These are phyloP conservation scores for Globisporangium emineosum DNA, from an alignment of 352 stramenopile genomes.

Conservation along the genomic window DNA sequence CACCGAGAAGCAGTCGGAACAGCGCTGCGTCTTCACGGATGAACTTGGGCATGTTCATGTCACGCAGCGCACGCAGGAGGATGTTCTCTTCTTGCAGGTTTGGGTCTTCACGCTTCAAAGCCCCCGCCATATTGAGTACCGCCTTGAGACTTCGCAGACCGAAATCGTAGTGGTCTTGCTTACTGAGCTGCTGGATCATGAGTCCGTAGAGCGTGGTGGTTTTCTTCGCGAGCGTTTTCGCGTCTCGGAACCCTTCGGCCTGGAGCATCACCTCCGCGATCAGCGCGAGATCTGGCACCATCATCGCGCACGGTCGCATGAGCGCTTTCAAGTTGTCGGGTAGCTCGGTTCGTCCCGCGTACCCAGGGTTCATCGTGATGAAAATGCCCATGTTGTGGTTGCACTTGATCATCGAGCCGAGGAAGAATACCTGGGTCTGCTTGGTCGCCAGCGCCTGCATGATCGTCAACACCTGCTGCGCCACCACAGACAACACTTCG, in stretches of 20 bases:
- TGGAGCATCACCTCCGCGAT: slow-evolving; percentile 89
- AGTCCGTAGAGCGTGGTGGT: slow-evolving; percentile 84
- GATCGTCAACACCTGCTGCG: slow-evolving; percentile 89
- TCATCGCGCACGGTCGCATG: slow-evolving; percentile 87
- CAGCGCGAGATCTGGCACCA: slow-evolving; percentile 81
- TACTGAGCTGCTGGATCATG: slow-evolving; percentile 87
- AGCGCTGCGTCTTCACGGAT: slow-evolving; percentile 91
- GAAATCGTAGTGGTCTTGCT: slow-evolving; percentile 89
- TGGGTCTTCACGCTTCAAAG: slow-evolving; percentile 93
- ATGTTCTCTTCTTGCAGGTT: slow-evolving; percentile 96
- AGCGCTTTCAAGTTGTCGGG: slow-evolving; percentile 86
- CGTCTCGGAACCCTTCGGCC: slow-evolving; percentile 81
- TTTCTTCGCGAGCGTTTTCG: slow-evolving; percentile 80
- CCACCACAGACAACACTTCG: slow-evolving; percentile 92
- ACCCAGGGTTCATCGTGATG: slow-evolving; percentile 92
- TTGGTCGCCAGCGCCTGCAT: slow-evolving; percentile 84
- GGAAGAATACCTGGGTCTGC: slow-evolving; percentile 76
- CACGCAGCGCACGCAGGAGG: slow-evolving; percentile 93
- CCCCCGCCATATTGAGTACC: slow-evolving; percentile 83
- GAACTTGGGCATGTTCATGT: slow-evolving; percentile 96
- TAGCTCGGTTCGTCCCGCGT: slow-evolving; percentile 88
- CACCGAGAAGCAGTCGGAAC: slow-evolving; percentile 87
- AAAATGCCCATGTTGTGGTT: slow-evolving; percentile 92
- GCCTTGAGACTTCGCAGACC: slow-evolving; percentile 78
- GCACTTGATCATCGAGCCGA: slow-evolving; percentile 82